Evolutionary conservation across 495 filamentous ascomycete genomes (phyloP), one percentile per base, ranked within the genome.

Genomic region (Penicillium taxi): DNA sequence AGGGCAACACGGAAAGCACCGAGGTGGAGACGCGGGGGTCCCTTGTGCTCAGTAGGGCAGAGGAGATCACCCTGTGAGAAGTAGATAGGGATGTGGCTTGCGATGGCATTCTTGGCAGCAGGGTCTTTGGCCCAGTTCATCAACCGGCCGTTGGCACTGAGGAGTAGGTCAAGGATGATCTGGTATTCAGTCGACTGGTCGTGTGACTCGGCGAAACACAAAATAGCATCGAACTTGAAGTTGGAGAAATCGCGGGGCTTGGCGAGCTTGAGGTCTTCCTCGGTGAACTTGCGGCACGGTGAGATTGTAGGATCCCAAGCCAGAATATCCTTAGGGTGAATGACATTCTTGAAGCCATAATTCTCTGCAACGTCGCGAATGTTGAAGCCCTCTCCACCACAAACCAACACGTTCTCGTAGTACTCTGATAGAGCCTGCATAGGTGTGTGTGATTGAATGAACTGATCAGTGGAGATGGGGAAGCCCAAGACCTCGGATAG

Each of bases 381-480:
- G 60, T 85, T 91, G 69, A 86, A 84, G 35, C 86, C 86, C 61
- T 93, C 86, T 43, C 86, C 86, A 56, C 87, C 87, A 33, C 86
- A 74, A 19, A 94, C 85, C 7, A 94, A 73, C 6, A 93, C 85
- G n/a, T 84, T 90, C 14, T 78, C 67, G 67, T 89, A 91, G 54
- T 80, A 80, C 59, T 76, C 72, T 7, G 84, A 77, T 73, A 93
- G 81, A 51, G 90, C 86, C 46, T 81, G 77, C 82, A 96, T 94
- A 27, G 88, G 89, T 25, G 89, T 94, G 64, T 96, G 89, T 11
- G 84, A 86, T 56, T 88, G 90, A 58, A 94, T 88, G 69, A 94
- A 93, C 55, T 93, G 88, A 43, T 83, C 82, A 2, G 81, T 81
- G 1, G 85, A 82, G 42, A 94, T 78, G 46, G 62, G 61, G 24